Percentiles rank a stretch among this genome's conserved stretches.
Evolutionary conservation across 2,329 filamentous ascomycete species (phyloP).

Genomic region (Pseudomassariella vexata): DNA sequence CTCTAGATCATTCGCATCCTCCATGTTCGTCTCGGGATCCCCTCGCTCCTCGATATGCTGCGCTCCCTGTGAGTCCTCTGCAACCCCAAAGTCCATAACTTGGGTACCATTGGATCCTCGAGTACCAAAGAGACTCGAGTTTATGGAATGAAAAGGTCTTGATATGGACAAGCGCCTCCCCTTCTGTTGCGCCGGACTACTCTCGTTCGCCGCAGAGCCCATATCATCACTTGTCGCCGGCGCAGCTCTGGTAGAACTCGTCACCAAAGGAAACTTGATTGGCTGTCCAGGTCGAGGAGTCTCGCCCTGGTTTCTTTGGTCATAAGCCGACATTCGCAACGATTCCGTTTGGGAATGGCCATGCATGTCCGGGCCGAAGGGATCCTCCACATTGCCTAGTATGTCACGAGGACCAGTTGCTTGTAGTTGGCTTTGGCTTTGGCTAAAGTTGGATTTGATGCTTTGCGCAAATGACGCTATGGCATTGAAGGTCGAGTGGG

Average conservation of each 20-base stretch:
- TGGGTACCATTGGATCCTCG: constrained; percentile 10
- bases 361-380: constrained; percentile 11
- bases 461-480: constrained; percentile 14
- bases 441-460: constrained; percentile 13
- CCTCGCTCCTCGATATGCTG: constrained; percentile 5
- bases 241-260: constrained; percentile 13
- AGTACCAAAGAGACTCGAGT: constrained; percentile 10
- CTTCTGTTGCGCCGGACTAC: constrained; percentile 9
- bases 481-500: constrained; percentile 5
- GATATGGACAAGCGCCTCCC: constrained; percentile 9
- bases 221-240: constrained; percentile 12
- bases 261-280: constrained; percentile 5
- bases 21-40: constrained; percentile 1
- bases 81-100: constrained; percentile 12
- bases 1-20: constrained; percentile 4
- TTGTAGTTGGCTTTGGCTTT: constrained; percentile 9
- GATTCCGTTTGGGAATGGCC: constrained; percentile 10
- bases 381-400: constrained; percentile 11
- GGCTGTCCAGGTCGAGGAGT: constrained; percentile 3
- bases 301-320: constrained; percentile 1
- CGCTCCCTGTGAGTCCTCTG: constrained; percentile 13
- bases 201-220: constrained; percentile 10
- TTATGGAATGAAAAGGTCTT: constrained; percentile 8
- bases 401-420: constrained; percentile 4
- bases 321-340: constrained; percentile 6